Percentiles rank a stretch among this genome's conserved stretches.
These are phyloP conservation scores for Sporobolomyces pararoseus DNA, from an alignment of 768 basidiomycete genomes.

Conservation along the genomic window DNA sequence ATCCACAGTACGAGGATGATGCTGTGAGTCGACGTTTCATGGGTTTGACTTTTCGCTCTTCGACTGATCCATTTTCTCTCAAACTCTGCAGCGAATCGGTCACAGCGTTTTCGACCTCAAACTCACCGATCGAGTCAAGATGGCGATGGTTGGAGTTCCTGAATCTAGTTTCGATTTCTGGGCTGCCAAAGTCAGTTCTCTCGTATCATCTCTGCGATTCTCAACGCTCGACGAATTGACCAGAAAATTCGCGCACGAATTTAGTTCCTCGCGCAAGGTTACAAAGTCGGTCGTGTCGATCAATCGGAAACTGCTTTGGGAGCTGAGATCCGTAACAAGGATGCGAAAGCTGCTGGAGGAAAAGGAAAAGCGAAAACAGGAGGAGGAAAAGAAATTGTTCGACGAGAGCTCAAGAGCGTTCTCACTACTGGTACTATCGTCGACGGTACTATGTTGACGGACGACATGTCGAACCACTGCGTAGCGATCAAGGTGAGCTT, in stretches of 20 bases:
- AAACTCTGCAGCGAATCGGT: conserved; percentile 59
- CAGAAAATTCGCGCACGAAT: neutral
- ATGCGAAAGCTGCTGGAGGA: conserved; percentile 56
- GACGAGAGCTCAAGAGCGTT: conserved; percentile 87
- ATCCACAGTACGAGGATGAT: conserved; percentile 34
- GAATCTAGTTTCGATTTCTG: conserved; percentile 89
- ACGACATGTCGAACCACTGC: conserved; percentile 94
- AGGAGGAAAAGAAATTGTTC: conserved; percentile 67
- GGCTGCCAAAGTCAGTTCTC: conserved; percentile 63
- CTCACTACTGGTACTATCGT: conserved; percentile 95
- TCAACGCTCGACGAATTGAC: too few species aligned
- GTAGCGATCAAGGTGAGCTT: conserved; percentile 66
- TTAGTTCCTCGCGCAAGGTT: conserved; percentile 53
- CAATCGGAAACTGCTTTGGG: conserved; percentile 96
- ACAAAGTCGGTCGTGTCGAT: conserved; percentile 94
- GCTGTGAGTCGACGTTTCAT: conserved; percentile 50
- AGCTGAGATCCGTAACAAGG: conserved; percentile 87
- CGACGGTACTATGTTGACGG: conserved; percentile 77
- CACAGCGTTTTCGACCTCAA: conserved; percentile 95
- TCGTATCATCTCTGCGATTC: neutral
- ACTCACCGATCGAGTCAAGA: conserved; percentile 75
- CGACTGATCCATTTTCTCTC: neutral
- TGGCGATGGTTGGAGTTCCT: conserved; percentile 99
- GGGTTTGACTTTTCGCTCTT: neutral
- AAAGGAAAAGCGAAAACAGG: conserved; percentile 51